Evolutionary conservation across 2,329 filamentous ascomycete species (phyloP), one percentile per base, ranked within the genome.

Genomic region (Mycosphaerella sp.): DNA sequence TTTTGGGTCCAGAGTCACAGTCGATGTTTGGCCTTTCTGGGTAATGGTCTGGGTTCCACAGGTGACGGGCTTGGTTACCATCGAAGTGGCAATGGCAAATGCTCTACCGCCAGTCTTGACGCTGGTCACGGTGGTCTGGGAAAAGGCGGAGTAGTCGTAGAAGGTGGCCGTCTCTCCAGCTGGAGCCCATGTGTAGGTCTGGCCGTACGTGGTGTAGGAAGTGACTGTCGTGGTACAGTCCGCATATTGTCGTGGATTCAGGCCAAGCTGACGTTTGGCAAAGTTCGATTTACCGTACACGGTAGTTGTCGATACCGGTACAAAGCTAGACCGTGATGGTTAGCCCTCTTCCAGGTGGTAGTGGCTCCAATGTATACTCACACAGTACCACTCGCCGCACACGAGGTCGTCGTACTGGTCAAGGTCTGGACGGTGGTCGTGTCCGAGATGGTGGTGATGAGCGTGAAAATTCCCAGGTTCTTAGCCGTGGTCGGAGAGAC

Each of bases 381-480:
- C 64, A 64, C 57, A 21, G 57, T 58, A 32, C 55, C 62, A 40
- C 50, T 61, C 2, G 54, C 52, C 2, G 55, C 59, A 50, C 66
- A 68, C 26, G 57, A 53, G 3, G 57, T 59, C 29, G 54, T 57
- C 12, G 62, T 64, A 2, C 42, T 58, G 8, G 66, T 67, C 46
- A 68, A 8, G 17, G 66, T 68, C 39, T 59, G 45, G 3, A 67
- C 46, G 1, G 63, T 67, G 41, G 59, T 66, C 9, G 66, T 67
- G 6, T 58, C 59, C 26, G 60, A 64, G 34, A 64, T 51, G n/a
- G 60, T 63, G 14, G 52, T 45, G 31, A 59, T 42, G 8, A 61
- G 43, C n/a, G 66, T 68, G 48, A 62, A 66, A 10, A 65, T 66
- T 21, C 66, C 66, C 36, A 66, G 49, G 45, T 67, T 56, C 12